Evolutionary conservation across 148 eudicot genomes (phyloP).

Genomic region (Rhododendron kiyosumense): DNA sequence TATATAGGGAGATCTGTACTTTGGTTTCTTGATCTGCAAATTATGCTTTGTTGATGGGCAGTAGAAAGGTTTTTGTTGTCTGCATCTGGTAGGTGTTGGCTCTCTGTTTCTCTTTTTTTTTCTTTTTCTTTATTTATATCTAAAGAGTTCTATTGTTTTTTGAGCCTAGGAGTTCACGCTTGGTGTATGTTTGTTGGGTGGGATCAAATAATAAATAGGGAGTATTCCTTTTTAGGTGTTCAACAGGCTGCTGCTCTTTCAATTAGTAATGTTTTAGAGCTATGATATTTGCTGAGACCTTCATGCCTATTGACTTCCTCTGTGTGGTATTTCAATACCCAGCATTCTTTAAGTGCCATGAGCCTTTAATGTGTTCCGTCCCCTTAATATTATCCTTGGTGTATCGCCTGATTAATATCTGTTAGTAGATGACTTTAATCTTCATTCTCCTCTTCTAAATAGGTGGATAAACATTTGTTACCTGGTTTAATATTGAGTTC

Average conservation of each 20-base stretch:
- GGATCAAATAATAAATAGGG: not conserved
- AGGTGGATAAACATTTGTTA: constrained; percentile 15
- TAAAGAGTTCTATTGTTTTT: not conserved
- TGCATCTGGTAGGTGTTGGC: not conserved
- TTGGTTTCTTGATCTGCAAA: not conserved
- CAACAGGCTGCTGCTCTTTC: not conserved
- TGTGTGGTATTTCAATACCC: not conserved
- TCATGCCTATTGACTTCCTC: not conserved
- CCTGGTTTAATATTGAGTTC: constrained; percentile 10
- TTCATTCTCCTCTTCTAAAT: constrained; percentile 1
- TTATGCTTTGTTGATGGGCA: not conserved
- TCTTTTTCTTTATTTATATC: not conserved
- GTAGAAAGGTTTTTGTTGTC: not conserved
- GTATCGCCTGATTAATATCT: not conserved
- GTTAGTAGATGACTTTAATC: not conserved
- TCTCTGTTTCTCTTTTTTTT: not conserved
- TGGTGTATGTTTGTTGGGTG: not conserved
- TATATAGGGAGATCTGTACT: not conserved
- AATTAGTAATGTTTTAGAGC: not conserved
- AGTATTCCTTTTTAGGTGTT: not conserved
- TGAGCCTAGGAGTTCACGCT: not conserved
- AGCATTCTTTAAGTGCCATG: not conserved
- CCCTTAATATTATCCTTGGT: not conserved
- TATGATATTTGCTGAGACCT: not conserved
- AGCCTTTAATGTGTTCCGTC: not conserved